These are phyloP conservation scores for Phytophthora melonis DNA, from an alignment of 352 stramenopile species.

Conservation along the genomic window DNA sequence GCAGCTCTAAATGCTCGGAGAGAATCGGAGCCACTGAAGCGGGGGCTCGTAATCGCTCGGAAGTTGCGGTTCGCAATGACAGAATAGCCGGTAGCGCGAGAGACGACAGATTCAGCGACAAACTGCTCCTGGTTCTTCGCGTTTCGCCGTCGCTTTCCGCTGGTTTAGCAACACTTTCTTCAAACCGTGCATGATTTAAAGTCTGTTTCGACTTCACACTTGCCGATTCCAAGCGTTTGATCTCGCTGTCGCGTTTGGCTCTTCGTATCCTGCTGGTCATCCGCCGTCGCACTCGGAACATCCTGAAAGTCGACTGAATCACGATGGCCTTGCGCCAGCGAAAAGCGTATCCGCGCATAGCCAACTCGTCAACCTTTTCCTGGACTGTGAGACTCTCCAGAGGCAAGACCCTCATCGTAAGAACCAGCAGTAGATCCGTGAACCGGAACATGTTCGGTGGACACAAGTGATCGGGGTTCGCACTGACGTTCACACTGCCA, in stretches of 20 bases:
- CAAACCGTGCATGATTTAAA: neutral
- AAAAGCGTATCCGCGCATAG: conserved; percentile 73
- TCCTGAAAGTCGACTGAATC: conserved; percentile 73
- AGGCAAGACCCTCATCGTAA: conserved; percentile 73
- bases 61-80: conserved; percentile 9
- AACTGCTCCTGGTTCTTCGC: conserved; percentile 2
- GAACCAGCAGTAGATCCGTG: conserved; percentile 73
- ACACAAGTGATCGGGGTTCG: conserved; percentile 33
- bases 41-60: conserved; percentile 24
- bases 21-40: conserved; percentile 30
- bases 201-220: neutral
- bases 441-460: conserved; percentile 80
- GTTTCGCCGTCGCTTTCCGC: conserved; percentile 2
- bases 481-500: conserved; percentile 24
- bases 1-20: conserved; percentile 37
- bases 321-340: conserved; percentile 66
- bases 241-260: conserved; percentile 14
- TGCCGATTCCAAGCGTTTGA: conserved; percentile 9
- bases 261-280: conserved; percentile 25
- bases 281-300: conserved; percentile 56
- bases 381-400: conserved; percentile 78
- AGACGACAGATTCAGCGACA: conserved; percentile 13
- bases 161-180: neutral
- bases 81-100: conserved; percentile 5
- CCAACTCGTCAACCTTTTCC: conserved; percentile 87